These are phyloP conservation scores for Rhododendron henanense DNA, from an alignment of 148 eudicot genomes.

Conservation along the genomic window DNA sequence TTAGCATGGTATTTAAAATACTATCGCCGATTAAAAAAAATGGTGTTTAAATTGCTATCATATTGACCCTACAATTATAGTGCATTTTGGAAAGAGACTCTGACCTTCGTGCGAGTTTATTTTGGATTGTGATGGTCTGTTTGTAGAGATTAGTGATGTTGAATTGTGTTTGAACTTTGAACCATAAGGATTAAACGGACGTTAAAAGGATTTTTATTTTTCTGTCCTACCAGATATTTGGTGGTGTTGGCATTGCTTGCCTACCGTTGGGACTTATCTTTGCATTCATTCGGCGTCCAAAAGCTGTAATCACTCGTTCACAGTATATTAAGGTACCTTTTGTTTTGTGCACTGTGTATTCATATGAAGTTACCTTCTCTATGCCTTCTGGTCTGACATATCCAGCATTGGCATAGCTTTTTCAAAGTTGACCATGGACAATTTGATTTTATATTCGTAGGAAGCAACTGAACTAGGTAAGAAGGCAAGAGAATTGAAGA, in stretches of 20 bases:
- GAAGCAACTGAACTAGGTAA: conserved; percentile 99
- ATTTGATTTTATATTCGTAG: conserved; percentile 26
- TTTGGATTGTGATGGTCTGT: background rate
- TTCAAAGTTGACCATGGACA: conserved; percentile 6
- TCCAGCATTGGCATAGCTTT: background rate
- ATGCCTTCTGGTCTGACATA: background rate
- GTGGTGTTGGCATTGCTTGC: conserved; percentile 97
- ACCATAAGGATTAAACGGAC: background rate
- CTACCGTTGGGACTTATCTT: conserved; percentile 89
- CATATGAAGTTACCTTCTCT: background rate
- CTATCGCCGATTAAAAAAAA: background rate
- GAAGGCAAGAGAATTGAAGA: conserved; percentile 90
- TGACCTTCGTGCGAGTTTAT: background rate
- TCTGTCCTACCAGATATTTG: conserved; percentile 63
- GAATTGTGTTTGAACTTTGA: background rate
- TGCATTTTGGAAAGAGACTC: background rate
- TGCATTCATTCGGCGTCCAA: conserved; percentile 90
- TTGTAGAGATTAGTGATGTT: background rate
- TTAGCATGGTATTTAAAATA: background rate
- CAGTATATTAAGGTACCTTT: conserved; percentile 89
- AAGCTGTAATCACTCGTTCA: conserved; percentile 96
- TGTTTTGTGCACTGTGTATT: background rate
- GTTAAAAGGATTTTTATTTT: background rate
- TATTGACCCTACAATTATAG: background rate
- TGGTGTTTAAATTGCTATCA: background rate